These are phyloP conservation scores for Stentor roeselii DNA, from an alignment of 73 alveolate species.

Conservation along the genomic window DNA sequence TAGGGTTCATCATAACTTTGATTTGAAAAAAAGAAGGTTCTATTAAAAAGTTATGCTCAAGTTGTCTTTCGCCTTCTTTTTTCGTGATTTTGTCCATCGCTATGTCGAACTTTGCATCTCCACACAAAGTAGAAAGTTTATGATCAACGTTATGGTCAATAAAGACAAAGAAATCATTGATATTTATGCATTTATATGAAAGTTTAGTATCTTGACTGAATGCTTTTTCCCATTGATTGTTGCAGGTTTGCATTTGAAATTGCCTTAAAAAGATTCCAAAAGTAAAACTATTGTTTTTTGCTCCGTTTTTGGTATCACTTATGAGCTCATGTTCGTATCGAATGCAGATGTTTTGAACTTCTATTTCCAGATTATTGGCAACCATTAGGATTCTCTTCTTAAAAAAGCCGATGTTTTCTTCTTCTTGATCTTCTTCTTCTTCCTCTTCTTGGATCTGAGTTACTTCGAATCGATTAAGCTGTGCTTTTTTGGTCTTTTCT, in stretches of 20 bases:
- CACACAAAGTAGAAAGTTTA: background rate
- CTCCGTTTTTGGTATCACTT: too few species aligned
- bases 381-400: background rate
- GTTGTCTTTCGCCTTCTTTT: background rate
- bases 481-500: background rate
- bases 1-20: background rate
- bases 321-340: background rate
- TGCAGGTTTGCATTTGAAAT: background rate
- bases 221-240: background rate
- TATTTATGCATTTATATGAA: too few species aligned
- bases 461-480: background rate
- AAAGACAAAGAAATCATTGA: background rate
- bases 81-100: background rate
- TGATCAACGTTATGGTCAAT: background rate
- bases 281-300: background rate
- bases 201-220: background rate
- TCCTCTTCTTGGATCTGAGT: background rate
- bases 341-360: too few species aligned
- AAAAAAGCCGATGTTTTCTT: too few species aligned
- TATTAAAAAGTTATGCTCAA: background rate
- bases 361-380: background rate
- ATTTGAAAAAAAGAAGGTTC: background rate
- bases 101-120: background rate
- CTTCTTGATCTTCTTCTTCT: background rate
- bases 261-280: background rate